Evolutionary conservation across 2,329 filamentous ascomycete species (phyloP).

Genomic region (Apiospora koreana): DNA sequence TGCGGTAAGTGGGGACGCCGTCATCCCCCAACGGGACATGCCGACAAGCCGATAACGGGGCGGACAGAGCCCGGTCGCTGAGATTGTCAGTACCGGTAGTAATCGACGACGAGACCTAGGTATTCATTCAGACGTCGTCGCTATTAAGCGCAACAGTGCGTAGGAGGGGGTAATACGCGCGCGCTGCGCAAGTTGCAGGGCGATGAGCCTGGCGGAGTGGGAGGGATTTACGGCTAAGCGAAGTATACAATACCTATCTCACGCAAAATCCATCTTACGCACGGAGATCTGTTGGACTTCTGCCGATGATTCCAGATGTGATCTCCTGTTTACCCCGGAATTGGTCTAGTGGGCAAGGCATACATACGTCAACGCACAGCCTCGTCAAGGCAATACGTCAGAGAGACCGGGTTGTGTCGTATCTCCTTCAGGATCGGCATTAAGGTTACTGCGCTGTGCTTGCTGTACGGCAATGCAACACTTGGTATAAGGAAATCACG

Average conservation of each 20-base stretch:
- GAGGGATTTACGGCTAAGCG: background rate
- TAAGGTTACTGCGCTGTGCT: too few relatives aligned
- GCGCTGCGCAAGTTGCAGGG: background rate
- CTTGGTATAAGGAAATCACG: background rate
- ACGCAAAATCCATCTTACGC: background rate
- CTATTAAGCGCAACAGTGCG: background rate
- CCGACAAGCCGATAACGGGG: background rate
- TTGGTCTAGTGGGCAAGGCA: background rate
- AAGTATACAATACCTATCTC: too few relatives aligned
- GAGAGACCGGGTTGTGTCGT: background rate
- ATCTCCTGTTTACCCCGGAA: background rate
- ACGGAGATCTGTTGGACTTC: background rate
- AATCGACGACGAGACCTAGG: background rate
- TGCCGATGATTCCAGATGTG: background rate
- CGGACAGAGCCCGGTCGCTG: background rate
- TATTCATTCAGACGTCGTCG: background rate
- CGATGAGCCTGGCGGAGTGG: background rate
- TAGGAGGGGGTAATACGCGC: background rate
- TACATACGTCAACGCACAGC: constrained; percentile 4
- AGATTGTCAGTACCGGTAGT: background rate
- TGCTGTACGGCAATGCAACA: background rate
- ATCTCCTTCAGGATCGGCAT: background rate
- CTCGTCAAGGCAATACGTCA: constrained; percentile 1
- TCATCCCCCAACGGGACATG: background rate
- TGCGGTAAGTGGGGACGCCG: background rate